Evolutionary conservation across 371 early-diverging fungal genomes (phyloP).

Genomic region (Mucor ambiguus): DNA sequence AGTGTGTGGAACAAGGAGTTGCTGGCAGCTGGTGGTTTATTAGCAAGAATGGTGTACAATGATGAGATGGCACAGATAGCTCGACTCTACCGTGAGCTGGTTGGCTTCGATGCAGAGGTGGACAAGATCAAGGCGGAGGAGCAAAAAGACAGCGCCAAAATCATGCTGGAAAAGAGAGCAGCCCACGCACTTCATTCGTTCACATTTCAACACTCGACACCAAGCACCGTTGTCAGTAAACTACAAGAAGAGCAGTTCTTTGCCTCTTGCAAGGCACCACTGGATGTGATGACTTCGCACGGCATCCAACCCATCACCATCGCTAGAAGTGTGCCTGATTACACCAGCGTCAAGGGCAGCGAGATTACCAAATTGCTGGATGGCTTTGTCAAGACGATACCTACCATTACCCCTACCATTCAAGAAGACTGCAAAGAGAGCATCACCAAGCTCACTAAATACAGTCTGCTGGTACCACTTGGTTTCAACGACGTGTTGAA

Average conservation of each 20-base stretch:
- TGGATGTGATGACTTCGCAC: slow-evolving; percentile 65
- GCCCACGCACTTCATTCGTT: slow-evolving; percentile 74
- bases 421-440: slow-evolving; percentile 58
- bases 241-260: slow-evolving; percentile 63
- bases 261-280: slow-evolving; percentile 47
- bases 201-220: slow-evolving; percentile 74
- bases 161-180: slow-evolving; percentile 69
- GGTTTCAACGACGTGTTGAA: slow-evolving; percentile 66
- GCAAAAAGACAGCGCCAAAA: slow-evolving; percentile 27
- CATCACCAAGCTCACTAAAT: slow-evolving; percentile 55
- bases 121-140: slow-evolving; percentile 33
- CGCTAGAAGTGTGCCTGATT: slow-evolving; percentile 49
- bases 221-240: slow-evolving; percentile 66
- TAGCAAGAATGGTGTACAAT: slow-evolving; percentile 80
- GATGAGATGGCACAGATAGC: slow-evolving; percentile 71
- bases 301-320: slow-evolving; percentile 62
- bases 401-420: slow-evolving; percentile 56
- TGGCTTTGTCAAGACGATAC: slow-evolving; percentile 66
- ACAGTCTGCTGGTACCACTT: slow-evolving; percentile 38
- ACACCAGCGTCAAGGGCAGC: slow-evolving; percentile 10
- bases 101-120: slow-evolving; percentile 35
- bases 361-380: slow-evolving; percentile 38
- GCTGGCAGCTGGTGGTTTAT: slow-evolving; percentile 71
- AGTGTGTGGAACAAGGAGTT: slow-evolving; percentile 87
- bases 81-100: slow-evolving; percentile 56